phyloP scores from a whole-genome alignment of 495 filamentous ascomycete species.

The Aspergillus diversus region DNA sequence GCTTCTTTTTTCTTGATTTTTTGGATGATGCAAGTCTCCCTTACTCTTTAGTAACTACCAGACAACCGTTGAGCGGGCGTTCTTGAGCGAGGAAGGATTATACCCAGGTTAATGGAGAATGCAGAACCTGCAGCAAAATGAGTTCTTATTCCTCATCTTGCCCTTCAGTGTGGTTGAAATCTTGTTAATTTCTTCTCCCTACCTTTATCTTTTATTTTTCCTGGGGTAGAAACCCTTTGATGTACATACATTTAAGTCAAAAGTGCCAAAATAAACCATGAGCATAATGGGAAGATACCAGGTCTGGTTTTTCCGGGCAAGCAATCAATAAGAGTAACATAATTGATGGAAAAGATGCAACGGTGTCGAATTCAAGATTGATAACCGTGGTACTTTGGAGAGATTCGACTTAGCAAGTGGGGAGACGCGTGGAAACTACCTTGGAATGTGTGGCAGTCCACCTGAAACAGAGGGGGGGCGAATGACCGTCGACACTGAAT shows the following conservation, averaged over 20 bases:
- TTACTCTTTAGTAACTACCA: neutral
- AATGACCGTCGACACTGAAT: too few relatives aligned
- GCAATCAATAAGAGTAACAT: neutral
- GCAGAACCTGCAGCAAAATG: neutral
- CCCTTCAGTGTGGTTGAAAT: too few relatives aligned
- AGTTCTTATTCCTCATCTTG: neutral
- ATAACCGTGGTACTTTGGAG: too few relatives aligned
- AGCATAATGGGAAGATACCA: constrained; percentile 3
- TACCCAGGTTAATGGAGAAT: constrained; percentile 1
- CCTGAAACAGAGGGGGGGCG: too few relatives aligned
- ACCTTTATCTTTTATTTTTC: neutral
- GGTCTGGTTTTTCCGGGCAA: neutral
- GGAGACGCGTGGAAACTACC: neutral
- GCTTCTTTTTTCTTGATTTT: constrained; percentile 3
- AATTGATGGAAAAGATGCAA: too few relatives aligned
- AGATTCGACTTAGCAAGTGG: neutral
- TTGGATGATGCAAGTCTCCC: constrained; percentile 10
- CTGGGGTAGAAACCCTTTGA: neutral
- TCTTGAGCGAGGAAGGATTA: constrained; percentile 12
- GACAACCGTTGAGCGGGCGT: constrained; percentile 1
- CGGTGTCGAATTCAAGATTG: too few relatives aligned
- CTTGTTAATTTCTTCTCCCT: constrained; percentile 2
- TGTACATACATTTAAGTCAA: neutral
- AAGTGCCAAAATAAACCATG: neutral
- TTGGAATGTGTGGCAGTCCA: neutral